A percentile compares a stretch with the other conserved stretches of the same genome.
These are phyloP conservation scores for Xylariaceae sp. DNA, from an alignment of 2,329 filamentous ascomycete species.

Conservation along the genomic window DNA sequence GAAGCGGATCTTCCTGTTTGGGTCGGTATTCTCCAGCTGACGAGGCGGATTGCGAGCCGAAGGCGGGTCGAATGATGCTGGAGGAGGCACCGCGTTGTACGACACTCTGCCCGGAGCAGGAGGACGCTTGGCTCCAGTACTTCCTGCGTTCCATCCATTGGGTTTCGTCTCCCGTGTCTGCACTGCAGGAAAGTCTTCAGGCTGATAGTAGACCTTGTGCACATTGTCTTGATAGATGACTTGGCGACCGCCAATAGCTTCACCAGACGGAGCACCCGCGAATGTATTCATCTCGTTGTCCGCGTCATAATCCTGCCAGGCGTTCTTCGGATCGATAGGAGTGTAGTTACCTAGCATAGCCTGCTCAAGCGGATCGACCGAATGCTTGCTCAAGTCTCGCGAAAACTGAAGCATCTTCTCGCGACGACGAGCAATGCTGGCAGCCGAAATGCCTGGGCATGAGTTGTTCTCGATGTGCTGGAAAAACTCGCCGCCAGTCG, in stretches of 20 bases:
- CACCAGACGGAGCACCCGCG: not conserved
- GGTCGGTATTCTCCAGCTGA: not conserved
- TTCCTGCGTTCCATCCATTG: not conserved
- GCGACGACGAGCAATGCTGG: slow-evolving; percentile 34
- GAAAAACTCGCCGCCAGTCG: no score
- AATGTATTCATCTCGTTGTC: not conserved
- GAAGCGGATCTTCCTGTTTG: slow-evolving; percentile 1
- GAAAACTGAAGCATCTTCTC: slow-evolving; percentile 38
- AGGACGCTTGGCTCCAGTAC: not conserved
- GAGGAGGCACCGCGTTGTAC: slow-evolving; percentile 12
- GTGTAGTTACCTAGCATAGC: no score
- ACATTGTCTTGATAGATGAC: not conserved
- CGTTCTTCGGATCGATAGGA: not conserved
- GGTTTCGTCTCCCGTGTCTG: not conserved
- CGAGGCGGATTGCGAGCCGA: not conserved
- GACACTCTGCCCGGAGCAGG: not conserved
- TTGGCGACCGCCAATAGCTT: not conserved
- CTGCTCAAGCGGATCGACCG: no score
- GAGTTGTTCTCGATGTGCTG: slow-evolving; percentile 41
- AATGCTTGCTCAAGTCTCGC: slow-evolving; percentile 9
- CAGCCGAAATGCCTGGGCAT: slow-evolving; percentile 37
- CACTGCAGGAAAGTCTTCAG: slow-evolving; percentile 11
- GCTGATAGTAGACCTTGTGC: slow-evolving; percentile 10
- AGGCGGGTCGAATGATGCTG: not conserved
- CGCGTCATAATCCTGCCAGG: not conserved